Evolutionary conservation across 1,139 yeast species (phyloP), one percentile per base, ranked within the genome.

Genomic region (Zygosaccharomyces pseudobailii): DNA sequence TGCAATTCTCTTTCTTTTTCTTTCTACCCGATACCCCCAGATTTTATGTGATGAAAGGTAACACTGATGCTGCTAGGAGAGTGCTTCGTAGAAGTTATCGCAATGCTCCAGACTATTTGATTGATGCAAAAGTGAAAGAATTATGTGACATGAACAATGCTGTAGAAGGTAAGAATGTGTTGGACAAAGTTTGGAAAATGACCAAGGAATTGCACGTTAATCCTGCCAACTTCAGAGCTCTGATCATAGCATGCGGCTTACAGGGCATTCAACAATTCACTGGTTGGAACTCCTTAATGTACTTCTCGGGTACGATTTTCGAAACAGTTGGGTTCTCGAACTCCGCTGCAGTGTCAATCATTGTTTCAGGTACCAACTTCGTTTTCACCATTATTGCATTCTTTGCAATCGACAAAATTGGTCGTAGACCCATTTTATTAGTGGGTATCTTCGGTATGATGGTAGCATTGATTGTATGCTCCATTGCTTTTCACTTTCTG

Each of bases 11-110:
- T 19, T 74, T 87, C 47, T 90, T 92, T 66, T 69, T 81, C 64
- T 89, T 87, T 72, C 77, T 92, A 66, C 97, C 98, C 6, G 98
- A 92, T 63, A 89, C 97, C 10, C 97, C 98, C 46, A 78, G 98
- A 65, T 92, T 71, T 68, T 82, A 89, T 58, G 82, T 90, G 43
- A 80, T 85, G 74, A 77, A 79, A 52, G 85, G 87, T 46, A 72
- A 79, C 45, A 56, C 73, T 32, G 87, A 79, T 3, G 73, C 71
- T 55, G 97, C 97, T 23, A 75, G 76, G 45, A 64, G 68, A 13
- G 94, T 89, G 3, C 68, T 90, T 48, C 70, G 72, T 35, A 79
- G 70, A 64, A 80, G 81, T 45, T 81, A 85, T 61, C 66, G 68
- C 36, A 72, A 75, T 54, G 80, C 87, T 1, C 70, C 84, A 8